Percentiles rank a stretch among this genome's conserved stretches.
Conservation (phyloP, 306 rosid genomes). For the Lagenaria siceraria region DNA sequence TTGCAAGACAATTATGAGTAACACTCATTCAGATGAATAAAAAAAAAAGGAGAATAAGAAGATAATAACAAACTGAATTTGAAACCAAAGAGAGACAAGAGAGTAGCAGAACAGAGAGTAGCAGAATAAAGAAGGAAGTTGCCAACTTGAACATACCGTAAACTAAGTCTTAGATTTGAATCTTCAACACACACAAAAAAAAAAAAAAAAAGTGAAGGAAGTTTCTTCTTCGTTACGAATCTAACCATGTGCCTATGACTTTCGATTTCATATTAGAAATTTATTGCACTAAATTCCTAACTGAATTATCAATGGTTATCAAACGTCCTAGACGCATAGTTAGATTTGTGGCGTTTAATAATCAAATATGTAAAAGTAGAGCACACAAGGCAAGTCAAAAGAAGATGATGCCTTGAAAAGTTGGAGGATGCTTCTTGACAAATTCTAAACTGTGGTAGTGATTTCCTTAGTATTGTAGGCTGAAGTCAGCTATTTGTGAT, state of each 20-base stretch:
- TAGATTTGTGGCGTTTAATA: not conserved
- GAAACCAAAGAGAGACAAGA: not conserved
- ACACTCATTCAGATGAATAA: not conserved
- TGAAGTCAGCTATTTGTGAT: too few relatives aligned
- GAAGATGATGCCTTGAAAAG: not conserved
- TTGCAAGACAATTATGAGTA: not conserved
- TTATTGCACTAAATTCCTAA: not conserved
- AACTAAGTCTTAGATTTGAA: too few relatives aligned
- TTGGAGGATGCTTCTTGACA: not conserved
- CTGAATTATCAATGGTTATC: too few relatives aligned
- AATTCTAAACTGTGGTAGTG: not conserved
- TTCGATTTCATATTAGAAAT: too few relatives aligned
- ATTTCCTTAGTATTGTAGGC: too few relatives aligned
- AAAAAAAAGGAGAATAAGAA: not conserved
- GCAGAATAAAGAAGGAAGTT: not conserved
- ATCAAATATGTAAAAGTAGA: not conserved
- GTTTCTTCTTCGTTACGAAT: too few relatives aligned
- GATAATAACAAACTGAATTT: not conserved
- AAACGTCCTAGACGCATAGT: not conserved
- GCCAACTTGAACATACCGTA: too few relatives aligned
- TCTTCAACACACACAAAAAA: too few relatives aligned
- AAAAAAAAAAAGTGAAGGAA: too few relatives aligned
- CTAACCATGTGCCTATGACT: too few relatives aligned
- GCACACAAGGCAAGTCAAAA: not conserved
- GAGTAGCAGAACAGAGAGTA: not conserved